These are phyloP conservation scores for Ceratonia siliqua DNA, from an alignment of 306 rosid species.

Conservation along the genomic window DNA sequence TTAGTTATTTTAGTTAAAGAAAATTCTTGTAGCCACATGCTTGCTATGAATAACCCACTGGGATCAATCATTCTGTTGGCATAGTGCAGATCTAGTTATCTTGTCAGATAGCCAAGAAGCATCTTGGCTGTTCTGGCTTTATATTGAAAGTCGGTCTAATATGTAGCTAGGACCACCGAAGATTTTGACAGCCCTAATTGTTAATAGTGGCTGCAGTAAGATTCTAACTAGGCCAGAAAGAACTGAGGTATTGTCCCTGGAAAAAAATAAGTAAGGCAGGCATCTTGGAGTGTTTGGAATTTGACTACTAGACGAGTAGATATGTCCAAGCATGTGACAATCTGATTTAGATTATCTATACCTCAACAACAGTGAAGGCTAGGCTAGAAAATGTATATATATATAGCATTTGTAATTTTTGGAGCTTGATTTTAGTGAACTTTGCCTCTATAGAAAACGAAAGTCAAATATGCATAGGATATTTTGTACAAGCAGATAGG, in stretches of 20 bases:
- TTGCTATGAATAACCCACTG: slow-evolving; percentile 15
- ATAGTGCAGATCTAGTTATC: slow-evolving; percentile 11
- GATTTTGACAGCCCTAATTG: slow-evolving; percentile 33
- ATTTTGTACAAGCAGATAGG: slow-evolving; percentile 2
- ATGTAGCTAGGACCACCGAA: slow-evolving; percentile 36
- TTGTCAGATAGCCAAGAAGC: slow-evolving; percentile 30
- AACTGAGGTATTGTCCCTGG: slow-evolving; percentile 28
- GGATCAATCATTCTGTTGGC: slow-evolving; percentile 30
- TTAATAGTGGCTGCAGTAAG: slow-evolving; percentile 12
- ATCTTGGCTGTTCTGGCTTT: slow-evolving; percentile 37
- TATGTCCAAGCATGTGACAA: slow-evolving; percentile 22
- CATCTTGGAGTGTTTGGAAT: slow-evolving; percentile 29
- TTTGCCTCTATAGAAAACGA: slow-evolving; percentile 20
- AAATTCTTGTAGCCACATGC: slow-evolving; percentile 37
- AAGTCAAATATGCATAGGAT: slow-evolving; percentile 11
- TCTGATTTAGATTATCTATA: slow-evolving; percentile 29
- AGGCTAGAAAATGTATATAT: not conserved
- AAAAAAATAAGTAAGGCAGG: slow-evolving; percentile 21
- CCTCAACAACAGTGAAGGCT: slow-evolving; percentile 2
- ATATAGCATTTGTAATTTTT: not conserved
- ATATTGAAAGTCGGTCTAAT: slow-evolving; percentile 38
- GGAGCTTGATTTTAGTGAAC: not conserved
- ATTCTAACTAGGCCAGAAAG: slow-evolving; percentile 32
- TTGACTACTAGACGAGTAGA: slow-evolving; percentile 30
- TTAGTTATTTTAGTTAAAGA: slow-evolving; percentile 31